Conservation (phyloP, 352 stramenopile genomes). For the Phytophthora idaei region DNA sequence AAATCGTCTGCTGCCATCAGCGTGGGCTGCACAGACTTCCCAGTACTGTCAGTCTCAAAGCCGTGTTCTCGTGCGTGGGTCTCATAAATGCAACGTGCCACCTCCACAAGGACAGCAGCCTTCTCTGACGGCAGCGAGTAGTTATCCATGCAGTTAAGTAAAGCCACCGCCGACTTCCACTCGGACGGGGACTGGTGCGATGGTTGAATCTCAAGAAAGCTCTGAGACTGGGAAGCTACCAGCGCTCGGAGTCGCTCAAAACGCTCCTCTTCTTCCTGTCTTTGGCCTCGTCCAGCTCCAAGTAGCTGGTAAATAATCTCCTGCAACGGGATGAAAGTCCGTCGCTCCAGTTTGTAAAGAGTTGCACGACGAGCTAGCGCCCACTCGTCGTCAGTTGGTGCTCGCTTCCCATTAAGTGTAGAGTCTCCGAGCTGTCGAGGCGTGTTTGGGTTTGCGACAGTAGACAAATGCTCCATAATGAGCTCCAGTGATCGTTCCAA, state of each 20-base stretch:
- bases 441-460: slow-evolving; percentile 23
- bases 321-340: slow-evolving; percentile 73
- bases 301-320: slow-evolving; percentile 71
- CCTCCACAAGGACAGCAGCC: slow-evolving; percentile 62
- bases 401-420: slow-evolving; percentile 21
- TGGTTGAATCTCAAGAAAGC: slow-evolving; percentile 66
- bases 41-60: slow-evolving; percentile 1
- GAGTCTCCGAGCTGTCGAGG: slow-evolving; percentile 22
- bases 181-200: slow-evolving; percentile 57
- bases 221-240: slow-evolving; percentile 50
- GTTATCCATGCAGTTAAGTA: slow-evolving; percentile 74
- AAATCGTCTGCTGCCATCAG: slow-evolving; percentile 78
- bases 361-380: slow-evolving; percentile 51
- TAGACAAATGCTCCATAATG: slow-evolving; percentile 51
- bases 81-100: slow-evolving; percentile 77
- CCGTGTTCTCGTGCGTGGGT: slow-evolving; percentile 59
- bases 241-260: slow-evolving; percentile 63
- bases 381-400: slow-evolving; percentile 56
- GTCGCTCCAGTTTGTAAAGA: slow-evolving; percentile 66
- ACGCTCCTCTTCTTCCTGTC: slow-evolving; percentile 45
- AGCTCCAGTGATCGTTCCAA: slow-evolving; percentile 62
- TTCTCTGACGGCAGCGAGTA: slow-evolving; percentile 78
- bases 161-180: slow-evolving; percentile 51
- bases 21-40: slow-evolving; percentile 5
- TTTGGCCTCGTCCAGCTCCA: slow-evolving; percentile 27